A percentile compares a stretch with the other conserved stretches of the same genome.
Conservation (phyloP, 108 stramenopile species). For the Epipyxis sp. region DNA sequence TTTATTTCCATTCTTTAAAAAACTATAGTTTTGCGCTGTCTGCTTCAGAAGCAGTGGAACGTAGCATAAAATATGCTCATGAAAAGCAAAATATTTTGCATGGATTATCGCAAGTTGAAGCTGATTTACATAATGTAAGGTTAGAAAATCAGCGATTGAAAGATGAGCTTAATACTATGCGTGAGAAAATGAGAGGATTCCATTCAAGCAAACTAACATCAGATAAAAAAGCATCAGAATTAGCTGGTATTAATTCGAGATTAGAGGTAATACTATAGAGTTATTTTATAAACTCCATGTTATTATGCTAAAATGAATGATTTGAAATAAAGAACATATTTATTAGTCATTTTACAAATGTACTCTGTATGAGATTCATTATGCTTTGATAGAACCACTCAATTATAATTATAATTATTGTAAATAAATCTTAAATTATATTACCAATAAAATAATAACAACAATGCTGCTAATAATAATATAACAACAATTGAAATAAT, state of each 20-base stretch:
- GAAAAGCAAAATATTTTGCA: not conserved
- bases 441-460: too few relatives aligned
- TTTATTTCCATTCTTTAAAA: not conserved
- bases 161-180: not conserved
- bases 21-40: not conserved
- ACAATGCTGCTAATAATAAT: too few relatives aligned
- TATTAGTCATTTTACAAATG: too few relatives aligned
- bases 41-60: not conserved
- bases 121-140: not conserved
- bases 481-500: too few relatives aligned
- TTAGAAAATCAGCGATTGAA: not conserved
- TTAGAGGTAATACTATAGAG: not conserved
- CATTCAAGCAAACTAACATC: not conserved
- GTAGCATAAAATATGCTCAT: not conserved
- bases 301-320: too few relatives aligned
- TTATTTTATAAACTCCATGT: too few relatives aligned
- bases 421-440: too few relatives aligned
- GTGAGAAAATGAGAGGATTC: not conserved
- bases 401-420: too few relatives aligned
- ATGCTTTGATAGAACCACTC: too few relatives aligned
- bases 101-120: not conserved
- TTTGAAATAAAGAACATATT: too few relatives aligned
- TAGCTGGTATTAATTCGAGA: not conserved
- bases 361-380: too few relatives aligned
- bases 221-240: not conserved